Evolutionary conservation across 208 protist species (phyloP), one percentile per base, ranked within the genome.

Genomic region (Leishmania gerbilli): DNA sequence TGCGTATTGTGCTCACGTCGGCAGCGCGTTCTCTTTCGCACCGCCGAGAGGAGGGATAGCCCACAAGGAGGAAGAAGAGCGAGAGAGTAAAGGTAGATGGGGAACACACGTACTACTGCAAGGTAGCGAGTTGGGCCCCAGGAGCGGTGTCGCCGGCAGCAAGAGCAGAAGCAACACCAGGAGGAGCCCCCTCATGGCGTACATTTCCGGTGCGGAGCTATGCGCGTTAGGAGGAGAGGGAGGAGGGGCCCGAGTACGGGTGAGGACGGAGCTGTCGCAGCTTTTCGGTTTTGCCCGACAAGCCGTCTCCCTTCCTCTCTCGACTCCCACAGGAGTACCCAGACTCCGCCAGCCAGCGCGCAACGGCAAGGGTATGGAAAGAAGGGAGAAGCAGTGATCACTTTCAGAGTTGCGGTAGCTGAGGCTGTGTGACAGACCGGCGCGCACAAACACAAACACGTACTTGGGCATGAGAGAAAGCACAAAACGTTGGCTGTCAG

Each of bases 1-100:
- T 71, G 40, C 34, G 42, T 37, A 4, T 58, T 77, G 3, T 77
- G 51, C 5, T 77, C 51, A 31, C 24, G 40, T n/a, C 17, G 79
- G 55, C 34, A 84, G 42, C 8, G 4, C 31, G 64, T 45, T 58
- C 67, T 53, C 40, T 42, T 77, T 80, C 37, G 45, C 24, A 74
- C n/a, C 45, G 11, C 42, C 47, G 69, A 55, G 45, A 55, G 69
- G 45, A 15, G 6, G 9, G 24, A 51, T 74, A 19, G 3, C 8
- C 45, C 69, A 47, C 24, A n/a, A 53, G 27, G 69, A 21, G 31
- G 42, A 74, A 37, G 40, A n/a, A 74, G 45, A 31, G 27, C 11
- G 24, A 74, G 69, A 24, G 31, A 55, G 69, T 45, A 34, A n/a
- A 13, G 74, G 6, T 34, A 55, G 34, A 75, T 62, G 53, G 51